A percentile compares a stretch with the other conserved stretches of the same genome.
phyloP scores from a whole-genome alignment of 2,329 filamentous ascomycete species.

The Penicillium sp. region DNA sequence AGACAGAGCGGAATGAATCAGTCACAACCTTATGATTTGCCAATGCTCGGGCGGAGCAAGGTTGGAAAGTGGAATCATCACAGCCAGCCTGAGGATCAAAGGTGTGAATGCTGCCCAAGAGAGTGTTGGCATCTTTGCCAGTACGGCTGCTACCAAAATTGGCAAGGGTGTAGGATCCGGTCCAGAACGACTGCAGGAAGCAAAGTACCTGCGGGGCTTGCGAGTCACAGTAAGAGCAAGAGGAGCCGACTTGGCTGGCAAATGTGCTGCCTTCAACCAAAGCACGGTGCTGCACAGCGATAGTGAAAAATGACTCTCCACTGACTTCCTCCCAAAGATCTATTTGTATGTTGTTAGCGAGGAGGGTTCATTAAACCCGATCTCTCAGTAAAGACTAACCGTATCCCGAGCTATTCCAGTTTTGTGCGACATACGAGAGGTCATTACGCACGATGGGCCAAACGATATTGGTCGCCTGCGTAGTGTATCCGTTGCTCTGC shows the following conservation, averaged over 20 bases:
- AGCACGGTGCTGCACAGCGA: conserved; percentile 69
- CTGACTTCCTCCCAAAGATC: conserved; percentile 81
- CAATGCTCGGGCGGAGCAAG: conserved; percentile 69
- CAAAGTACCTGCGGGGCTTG: conserved; percentile 73
- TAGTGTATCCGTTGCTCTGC: conserved; percentile 57
- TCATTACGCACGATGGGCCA: conserved; percentile 80
- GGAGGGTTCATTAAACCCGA: no score
- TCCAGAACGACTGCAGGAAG: conserved; percentile 77
- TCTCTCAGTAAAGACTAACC: conserved; percentile 38
- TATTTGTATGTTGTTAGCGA: conserved; percentile 9
- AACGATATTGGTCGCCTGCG: conserved; percentile 58
- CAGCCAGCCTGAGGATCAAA: conserved; percentile 42
- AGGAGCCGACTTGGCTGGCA: conserved; percentile 64
- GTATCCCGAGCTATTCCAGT: conserved; percentile 62
- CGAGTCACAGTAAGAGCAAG: conserved; percentile 63
- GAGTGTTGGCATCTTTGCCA: conserved; percentile 72
- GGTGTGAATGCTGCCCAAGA: conserved; percentile 55
- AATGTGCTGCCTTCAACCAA: conserved; percentile 63
- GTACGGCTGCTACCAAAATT: conserved; percentile 68
- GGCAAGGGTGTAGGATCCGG: conserved; percentile 62
- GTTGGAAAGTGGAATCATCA: conserved; percentile 68
- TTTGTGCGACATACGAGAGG: conserved; percentile 65
- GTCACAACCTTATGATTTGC: conserved; percentile 76
- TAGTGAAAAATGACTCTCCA: conserved; percentile 79
- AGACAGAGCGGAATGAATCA: conserved; percentile 73